A percentile compares a stretch with the other conserved stretches of the same genome.
Evolutionary conservation across 2,329 filamentous ascomycete species (phyloP).

Genomic region (Rhynchosporium secalis): DNA sequence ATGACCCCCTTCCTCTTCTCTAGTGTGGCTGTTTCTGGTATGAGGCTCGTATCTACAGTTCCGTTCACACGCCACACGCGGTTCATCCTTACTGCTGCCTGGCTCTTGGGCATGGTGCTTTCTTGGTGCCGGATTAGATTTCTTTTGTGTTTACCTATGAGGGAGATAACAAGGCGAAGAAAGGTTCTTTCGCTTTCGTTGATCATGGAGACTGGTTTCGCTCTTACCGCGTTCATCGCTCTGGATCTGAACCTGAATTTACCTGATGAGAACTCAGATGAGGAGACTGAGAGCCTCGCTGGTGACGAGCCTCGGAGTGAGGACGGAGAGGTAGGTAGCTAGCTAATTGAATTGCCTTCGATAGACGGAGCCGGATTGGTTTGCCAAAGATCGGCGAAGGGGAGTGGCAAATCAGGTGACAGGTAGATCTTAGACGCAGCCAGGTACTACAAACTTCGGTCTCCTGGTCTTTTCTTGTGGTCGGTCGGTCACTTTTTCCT

Average conservation of each 20-base stretch:
- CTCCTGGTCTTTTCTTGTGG: too few species aligned
- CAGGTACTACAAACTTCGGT: too few species aligned
- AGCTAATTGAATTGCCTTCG: too few species aligned
- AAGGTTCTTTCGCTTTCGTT: conserved; percentile 75
- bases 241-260: conserved; percentile 73
- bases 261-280: conserved; percentile 73
- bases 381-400: background rate
- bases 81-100: conserved; percentile 79
- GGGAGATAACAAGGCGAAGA: conserved; percentile 65
- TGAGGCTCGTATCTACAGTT: conserved; percentile 71
- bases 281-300: conserved; percentile 38
- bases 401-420: background rate
- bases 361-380: too few species aligned
- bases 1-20: conserved; percentile 82
- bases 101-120: conserved; percentile 71
- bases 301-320: conserved; percentile 30
- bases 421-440: background rate
- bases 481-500: background rate
- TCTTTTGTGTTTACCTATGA: conserved; percentile 69
- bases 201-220: conserved; percentile 74
- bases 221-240: conserved; percentile 71
- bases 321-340: conserved; percentile 9
- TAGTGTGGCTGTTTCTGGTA: conserved; percentile 73
- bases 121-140: conserved; percentile 68
- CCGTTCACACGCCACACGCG: conserved; percentile 75